Evolutionary conservation across 1,284 basidiomycete species (phyloP).

Genomic region (Rugosomyces carneus): DNA sequence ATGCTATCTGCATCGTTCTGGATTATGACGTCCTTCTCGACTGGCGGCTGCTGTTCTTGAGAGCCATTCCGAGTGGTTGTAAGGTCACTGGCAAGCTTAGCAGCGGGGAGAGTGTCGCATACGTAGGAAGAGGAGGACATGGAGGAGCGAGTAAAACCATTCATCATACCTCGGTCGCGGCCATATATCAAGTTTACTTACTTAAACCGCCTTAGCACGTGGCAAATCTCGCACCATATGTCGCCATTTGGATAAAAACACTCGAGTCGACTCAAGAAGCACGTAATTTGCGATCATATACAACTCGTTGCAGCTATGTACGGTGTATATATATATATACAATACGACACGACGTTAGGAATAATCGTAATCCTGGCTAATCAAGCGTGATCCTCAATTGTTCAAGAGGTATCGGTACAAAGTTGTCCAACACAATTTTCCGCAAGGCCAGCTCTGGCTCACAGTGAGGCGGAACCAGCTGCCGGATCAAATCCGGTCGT

Average conservation of each 20-base stretch:
- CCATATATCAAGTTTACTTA: too few relatives aligned
- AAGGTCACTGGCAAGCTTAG: conserved; percentile 39
- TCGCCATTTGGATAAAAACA: conserved; percentile 29
- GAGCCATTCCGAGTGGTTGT: conserved; percentile 23
- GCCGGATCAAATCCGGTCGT: conserved; percentile 88
- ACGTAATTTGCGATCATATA: conserved; percentile 16
- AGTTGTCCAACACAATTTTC: conserved; percentile 85
- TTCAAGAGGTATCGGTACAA: conserved; percentile 92
- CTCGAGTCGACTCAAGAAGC: conserved; percentile 12
- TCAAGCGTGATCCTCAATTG: conserved; percentile 88
- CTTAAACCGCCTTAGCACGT: neutral
- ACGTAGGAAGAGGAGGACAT: conserved; percentile 33
- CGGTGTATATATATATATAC: conserved; percentile 30
- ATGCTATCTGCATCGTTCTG: conserved; percentile 19
- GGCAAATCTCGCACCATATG: conserved; percentile 32
- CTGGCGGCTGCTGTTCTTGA: conserved; percentile 9
- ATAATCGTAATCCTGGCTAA: conserved; percentile 34
- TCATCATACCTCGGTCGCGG: too few relatives aligned
- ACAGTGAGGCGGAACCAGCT: conserved; percentile 86
- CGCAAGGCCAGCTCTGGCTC: conserved; percentile 84
- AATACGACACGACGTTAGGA: conserved; percentile 18
- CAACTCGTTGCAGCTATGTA: conserved; percentile 9
- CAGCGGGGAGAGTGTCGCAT: conserved; percentile 69
- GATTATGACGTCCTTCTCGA: conserved; percentile 11
- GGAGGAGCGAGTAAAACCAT: neutral